These are phyloP conservation scores for Pichia heedii DNA, from an alignment of 805 yeast species.

Conservation along the genomic window DNA sequence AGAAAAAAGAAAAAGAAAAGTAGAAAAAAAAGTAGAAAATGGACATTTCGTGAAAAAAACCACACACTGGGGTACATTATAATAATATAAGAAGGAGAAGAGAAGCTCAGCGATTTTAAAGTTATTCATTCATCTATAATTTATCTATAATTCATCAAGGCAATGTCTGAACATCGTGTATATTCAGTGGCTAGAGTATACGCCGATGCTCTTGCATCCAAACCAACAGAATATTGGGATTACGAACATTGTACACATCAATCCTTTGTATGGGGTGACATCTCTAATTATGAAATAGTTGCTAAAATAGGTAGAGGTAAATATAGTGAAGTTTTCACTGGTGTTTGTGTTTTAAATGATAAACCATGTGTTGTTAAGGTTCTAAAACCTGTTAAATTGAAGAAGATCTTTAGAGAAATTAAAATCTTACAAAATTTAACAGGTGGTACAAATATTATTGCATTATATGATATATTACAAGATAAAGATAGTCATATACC, in stretches of 20 bases:
- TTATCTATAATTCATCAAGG: neutral
- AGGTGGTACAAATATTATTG: conserved; percentile 75
- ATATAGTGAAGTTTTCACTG: conserved; percentile 89
- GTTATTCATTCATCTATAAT: too few species aligned
- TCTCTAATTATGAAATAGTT: conserved; percentile 75
- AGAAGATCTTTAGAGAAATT: conserved; percentile 87
- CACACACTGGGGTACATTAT: too few species aligned
- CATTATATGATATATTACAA: conserved; percentile 73
- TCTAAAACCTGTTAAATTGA: conserved; percentile 84
- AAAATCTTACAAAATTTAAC: conserved; percentile 77
- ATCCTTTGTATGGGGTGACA: conserved; percentile 56
- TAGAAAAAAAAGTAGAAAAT: too few species aligned
- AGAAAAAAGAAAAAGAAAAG: too few species aligned
- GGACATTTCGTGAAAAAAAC: too few species aligned
- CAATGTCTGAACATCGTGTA: conserved; percentile 4
- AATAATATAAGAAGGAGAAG: too few species aligned
- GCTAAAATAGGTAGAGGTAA: conserved; percentile 87
- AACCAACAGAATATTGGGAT: conserved; percentile 84
- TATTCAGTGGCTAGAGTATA: conserved; percentile 55
- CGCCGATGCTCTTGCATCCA: conserved; percentile 64
- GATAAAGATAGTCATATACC: conserved; percentile 83
- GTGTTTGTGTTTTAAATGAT: conserved; percentile 54
- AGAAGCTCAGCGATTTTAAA: too few species aligned
- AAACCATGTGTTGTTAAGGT: conserved; percentile 79
- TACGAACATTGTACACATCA: conserved; percentile 56